phyloP scores from a whole-genome alignment of 805 yeast genomes.

The Monosporozyma yasuniensis region DNA sequence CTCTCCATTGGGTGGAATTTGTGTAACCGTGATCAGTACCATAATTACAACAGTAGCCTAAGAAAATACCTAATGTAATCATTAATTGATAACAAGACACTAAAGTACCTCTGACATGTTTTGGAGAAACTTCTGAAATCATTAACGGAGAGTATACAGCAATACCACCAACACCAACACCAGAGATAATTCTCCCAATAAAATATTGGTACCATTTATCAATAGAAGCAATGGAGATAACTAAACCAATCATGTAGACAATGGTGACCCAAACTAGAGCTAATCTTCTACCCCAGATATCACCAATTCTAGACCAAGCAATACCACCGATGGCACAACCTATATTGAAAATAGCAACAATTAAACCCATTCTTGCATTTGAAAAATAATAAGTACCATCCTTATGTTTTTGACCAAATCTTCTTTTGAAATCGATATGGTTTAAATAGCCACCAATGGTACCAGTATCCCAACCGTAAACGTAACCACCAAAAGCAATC shows the following conservation, averaged over 20 bases:
- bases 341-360: slow-evolving; percentile 55
- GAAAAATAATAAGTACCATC: too few species aligned
- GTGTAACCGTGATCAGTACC: slow-evolving; percentile 46
- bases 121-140: slow-evolving; percentile 36
- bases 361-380: too few species aligned
- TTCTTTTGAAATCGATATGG: too few species aligned
- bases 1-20: slow-evolving; percentile 72
- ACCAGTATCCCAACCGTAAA: slow-evolving; percentile 71
- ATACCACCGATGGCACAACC: slow-evolving; percentile 73
- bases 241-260: too few species aligned
- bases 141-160: slow-evolving; percentile 73
- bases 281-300: slow-evolving; percentile 54
- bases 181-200: too few species aligned
- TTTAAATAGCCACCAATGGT: slow-evolving; percentile 74
- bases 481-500: slow-evolving; percentile 33
- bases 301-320: slow-evolving; percentile 48
- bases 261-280: slow-evolving; percentile 26
- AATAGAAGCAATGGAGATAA: too few species aligned
- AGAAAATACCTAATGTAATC: slow-evolving; percentile 62
- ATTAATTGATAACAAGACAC: slow-evolving; percentile 55
- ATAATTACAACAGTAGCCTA: slow-evolving; percentile 64
- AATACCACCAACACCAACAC: slow-evolving; percentile 64
- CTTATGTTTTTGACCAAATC: too few species aligned
- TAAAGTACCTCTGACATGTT: slow-evolving; percentile 48
- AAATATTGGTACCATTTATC: too few species aligned